Conservation (phyloP, 129 eudicot species). For the Flaveria bidentis region DNA sequence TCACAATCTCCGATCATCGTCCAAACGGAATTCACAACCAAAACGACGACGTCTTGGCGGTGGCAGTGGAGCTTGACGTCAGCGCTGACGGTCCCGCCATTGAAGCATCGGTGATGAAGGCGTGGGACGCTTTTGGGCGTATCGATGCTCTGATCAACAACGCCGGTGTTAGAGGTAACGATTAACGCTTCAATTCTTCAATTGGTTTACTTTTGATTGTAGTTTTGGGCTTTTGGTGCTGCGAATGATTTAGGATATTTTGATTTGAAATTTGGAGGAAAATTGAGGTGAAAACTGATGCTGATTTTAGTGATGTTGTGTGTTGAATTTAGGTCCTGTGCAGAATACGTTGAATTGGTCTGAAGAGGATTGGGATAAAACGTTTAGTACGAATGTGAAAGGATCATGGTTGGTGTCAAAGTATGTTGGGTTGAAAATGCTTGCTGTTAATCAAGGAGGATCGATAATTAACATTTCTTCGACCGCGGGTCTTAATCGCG, state of each 20-base stretch:
- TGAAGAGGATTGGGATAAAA: constrained; percentile 60
- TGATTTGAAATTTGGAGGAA: not conserved
- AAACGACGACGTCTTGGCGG: constrained; percentile 24
- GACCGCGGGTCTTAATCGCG: constrained; percentile 61
- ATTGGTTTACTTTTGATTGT: not conserved
- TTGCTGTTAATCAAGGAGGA: constrained; percentile 49
- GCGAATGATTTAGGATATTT: not conserved
- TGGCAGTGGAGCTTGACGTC: constrained; percentile 55
- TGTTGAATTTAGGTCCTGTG: constrained; percentile 42
- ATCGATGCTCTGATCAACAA: constrained; percentile 51
- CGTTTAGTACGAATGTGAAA: constrained; percentile 45
- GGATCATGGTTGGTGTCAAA: constrained; percentile 46
- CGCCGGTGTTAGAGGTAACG: constrained; percentile 51
- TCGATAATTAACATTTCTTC: constrained; percentile 64
- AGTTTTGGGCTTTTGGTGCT: not conserved
- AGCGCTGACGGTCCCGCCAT: constrained; percentile 35
- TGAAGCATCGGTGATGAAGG: constrained; percentile 41
- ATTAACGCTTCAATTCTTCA: not conserved
- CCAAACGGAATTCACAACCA: not conserved
- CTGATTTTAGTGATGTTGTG: not conserved
- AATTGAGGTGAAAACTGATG: not conserved
- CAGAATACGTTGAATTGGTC: constrained; percentile 43
- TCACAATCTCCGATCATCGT: not conserved
- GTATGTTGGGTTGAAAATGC: constrained; percentile 56
- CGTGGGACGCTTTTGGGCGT: constrained; percentile 51